Conservation (phyloP, 129 eudicot species). For the Cynara cardunculus region DNA sequence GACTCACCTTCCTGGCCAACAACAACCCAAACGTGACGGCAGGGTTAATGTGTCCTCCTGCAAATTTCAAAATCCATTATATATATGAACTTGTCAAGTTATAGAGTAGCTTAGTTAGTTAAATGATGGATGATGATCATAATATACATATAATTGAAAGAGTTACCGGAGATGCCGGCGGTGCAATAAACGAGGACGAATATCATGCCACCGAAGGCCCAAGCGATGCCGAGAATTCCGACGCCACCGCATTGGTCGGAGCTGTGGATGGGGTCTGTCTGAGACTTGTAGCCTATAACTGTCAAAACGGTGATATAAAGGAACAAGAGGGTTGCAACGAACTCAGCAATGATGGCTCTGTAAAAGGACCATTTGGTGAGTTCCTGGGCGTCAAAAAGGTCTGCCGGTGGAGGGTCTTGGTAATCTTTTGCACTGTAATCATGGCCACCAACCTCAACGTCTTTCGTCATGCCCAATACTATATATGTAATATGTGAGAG, state of each 20-base stretch:
- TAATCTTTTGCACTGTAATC: conserved; percentile 48
- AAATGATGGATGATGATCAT: background rate
- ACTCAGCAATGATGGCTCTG: conserved; percentile 59
- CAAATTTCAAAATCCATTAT: background rate
- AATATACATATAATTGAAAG: too few species aligned
- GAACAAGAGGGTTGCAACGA: conserved; percentile 56
- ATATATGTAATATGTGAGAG: background rate
- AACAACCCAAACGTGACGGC: conserved; percentile 70
- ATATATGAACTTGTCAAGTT: background rate
- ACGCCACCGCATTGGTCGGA: conserved; percentile 55
- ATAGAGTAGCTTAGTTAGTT: background rate
- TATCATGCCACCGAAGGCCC: conserved; percentile 73
- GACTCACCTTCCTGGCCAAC: conserved; percentile 55
- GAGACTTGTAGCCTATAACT: conserved; percentile 58
- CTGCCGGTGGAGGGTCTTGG: conserved; percentile 65
- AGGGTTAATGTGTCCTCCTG: conserved; percentile 79
- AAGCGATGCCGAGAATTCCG: conserved; percentile 62
- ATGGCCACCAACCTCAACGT: conserved; percentile 42
- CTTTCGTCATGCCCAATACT: conserved; percentile 35
- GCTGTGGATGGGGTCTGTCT: conserved; percentile 29
- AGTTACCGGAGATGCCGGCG: conserved; percentile 61
- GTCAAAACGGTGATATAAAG: conserved; percentile 69
- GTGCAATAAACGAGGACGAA: conserved; percentile 55
- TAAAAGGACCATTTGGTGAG: conserved; percentile 60
- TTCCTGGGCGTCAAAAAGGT: conserved; percentile 44